Evolutionary conservation across 306 rosid genomes (phyloP), one percentile per base, ranked within the genome.

Genomic region (Vigna trinervia): DNA sequence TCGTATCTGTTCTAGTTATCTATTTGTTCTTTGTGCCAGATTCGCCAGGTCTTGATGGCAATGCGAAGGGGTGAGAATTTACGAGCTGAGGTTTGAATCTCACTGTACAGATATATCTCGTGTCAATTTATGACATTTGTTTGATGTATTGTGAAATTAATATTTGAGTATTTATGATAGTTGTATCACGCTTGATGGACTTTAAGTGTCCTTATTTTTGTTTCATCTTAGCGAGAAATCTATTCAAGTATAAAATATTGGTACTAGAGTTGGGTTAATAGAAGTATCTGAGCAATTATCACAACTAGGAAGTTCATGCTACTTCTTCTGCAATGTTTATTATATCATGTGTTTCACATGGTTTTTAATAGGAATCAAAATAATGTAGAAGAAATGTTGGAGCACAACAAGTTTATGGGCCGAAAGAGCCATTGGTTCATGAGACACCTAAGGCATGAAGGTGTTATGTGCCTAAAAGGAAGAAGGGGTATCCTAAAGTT

Each of bases 41-140:
- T 93, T 85, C 96, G 98, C 74, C 94, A 93, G 89, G 96, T 93
- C 87, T 83, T 90, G 91, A 85, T 77, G 83, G 91, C 93, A 45
- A 88, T 93, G 94, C 94, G 91, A 50, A 91, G 96, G 93, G 94
- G 94, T 79, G 98, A 90, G 80, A 93, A 83, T 87, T 77, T 93
- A 73, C 86, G 90, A 75, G 90, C 83, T 12, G 95, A 93, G 98
- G 98, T 93, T 84, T n/a, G 94, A 79, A 30, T 30, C 53, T 30
- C 86, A 47, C 13, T 48, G 43, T 59, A 26, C 19, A 50, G 41
- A n/a, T 67, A 64, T 45, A 19, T 82, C 17, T 71, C 45, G 80
- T 72, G 17, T 39, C 58, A 48, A 48, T 71, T 78, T 57, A 41
- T 81, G 76, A 53, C 71, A 41, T 78, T 59, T 19, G 63, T 52